Conservation (phyloP, 208 protist species). For the Strigomonas galati region DNA sequence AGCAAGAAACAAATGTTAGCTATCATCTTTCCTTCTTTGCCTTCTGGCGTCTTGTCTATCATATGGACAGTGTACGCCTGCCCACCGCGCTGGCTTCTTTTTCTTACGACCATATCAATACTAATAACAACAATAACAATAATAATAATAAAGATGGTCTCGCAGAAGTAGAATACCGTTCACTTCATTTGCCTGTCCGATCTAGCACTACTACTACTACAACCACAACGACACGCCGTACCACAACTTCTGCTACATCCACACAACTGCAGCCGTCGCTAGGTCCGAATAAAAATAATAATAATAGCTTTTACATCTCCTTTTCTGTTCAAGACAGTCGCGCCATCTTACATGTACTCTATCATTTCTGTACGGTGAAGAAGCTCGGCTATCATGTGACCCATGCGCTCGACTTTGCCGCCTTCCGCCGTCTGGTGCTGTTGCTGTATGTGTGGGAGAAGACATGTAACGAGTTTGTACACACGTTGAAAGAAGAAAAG, state of each 20-base stretch:
- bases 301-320: slow-evolving; percentile 10
- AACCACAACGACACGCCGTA: too few relatives aligned
- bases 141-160: background rate
- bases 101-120: background rate
- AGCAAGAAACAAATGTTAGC: background rate
- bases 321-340: slow-evolving; percentile 43
- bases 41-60: background rate
- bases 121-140: background rate
- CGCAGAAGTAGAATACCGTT: background rate
- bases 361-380: slow-evolving; percentile 34
- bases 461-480: slow-evolving; percentile 7
- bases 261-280: too few relatives aligned
- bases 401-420: slow-evolving; percentile 42
- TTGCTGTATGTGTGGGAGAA: slow-evolving; percentile 46
- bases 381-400: slow-evolving; percentile 55
- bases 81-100: background rate
- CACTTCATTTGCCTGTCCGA: background rate
- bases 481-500: background rate
- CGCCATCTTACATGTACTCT: slow-evolving; percentile 39
- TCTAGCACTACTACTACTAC: too few relatives aligned
- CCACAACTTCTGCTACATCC: too few relatives aligned
- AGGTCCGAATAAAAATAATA: too few relatives aligned
- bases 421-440: slow-evolving; percentile 59
- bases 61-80: background rate
- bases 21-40: background rate